Evolutionary conservation across 2,329 filamentous ascomycete species (phyloP), one percentile per base, ranked within the genome.

Genomic region (Fusarium sp.): DNA sequence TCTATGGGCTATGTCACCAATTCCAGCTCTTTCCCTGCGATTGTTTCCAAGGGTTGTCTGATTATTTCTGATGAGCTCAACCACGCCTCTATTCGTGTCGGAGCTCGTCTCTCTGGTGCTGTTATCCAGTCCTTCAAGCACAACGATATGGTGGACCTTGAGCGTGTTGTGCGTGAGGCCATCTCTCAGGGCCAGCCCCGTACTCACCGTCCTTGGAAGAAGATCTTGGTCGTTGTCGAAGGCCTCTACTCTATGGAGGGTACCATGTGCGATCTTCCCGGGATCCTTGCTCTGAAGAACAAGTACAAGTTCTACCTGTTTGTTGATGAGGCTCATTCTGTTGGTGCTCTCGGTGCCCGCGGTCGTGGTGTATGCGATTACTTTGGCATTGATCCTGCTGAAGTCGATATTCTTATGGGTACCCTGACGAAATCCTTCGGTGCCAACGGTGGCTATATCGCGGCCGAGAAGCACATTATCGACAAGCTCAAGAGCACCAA

Each of bases 1-100:
- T 97, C 94, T 21, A 99, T 99, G 95, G 95, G 95, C 31, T 99
- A 97, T 74, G 93, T 93, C 61, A 99, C 95, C 64, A 99, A 99
- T 72, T 90, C 94, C 27, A 92, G 90, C 65, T 88, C 93, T 14
- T 98, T 99, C 82, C 92, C 94, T 4, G 93, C 93, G 32, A 82
- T 99, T 37, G 91, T 97, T 50, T 89, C 90, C 70, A 98, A 96
- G 79, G 95, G 95, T 59, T 96, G 91, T 71, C 84, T 99, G 49
- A 90, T 99, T 73, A 91, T 99, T 69, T 98, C 94, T 0, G 95
- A 99, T 76, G 95, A 99, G 77, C 83, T 99, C 53, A 99, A 99
- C 78, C 95, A 99, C 77, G 92, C 95, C 33, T 99, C 95, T 1
- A 99, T 99, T 72, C 93, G 95, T 66, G 93, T 97, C 62, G 95